Base-by-base conservation (phyloP, 371 early-diverging fungal genomes). In the Syncephalastrum sp. region DNA sequence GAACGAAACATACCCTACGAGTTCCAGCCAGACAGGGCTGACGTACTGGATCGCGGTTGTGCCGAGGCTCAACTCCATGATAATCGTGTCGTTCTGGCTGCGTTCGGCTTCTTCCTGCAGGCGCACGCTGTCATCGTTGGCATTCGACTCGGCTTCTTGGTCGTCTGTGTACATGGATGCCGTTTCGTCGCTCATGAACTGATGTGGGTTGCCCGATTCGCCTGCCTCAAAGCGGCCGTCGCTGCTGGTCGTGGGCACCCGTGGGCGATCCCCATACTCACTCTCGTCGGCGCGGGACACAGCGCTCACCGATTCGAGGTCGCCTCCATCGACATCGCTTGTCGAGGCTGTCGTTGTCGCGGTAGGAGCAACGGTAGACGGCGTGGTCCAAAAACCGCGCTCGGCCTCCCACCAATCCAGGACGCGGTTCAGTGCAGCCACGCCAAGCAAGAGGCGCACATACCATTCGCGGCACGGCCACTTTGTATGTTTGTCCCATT, bases 391-490 rank as follows among this genome's bases (percentile, higher is more conserved):
- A 41, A 75, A 75, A 5, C 65, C 77, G 7, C 79, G 68, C 43
- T 82, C 83, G 0, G 79, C 82, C 49, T 83, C 81, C 83, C 84
- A 83, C 83, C 83, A 85, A 57, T 83, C 81, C 19, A 85, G 65
- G 0, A 85, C 82, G 23, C 84, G 76, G 42, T 82, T 82, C 16
- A 82, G 56, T 0, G 82, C 85, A 5, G 83, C 84, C 44, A 82
- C 79, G 8, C 82, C 72, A 15, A 85, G 50, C 4, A 85, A 61
- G 0, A 83, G 71, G 25, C 77, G 65, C 2, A 83, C 79, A 61
- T 83, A 82, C 77, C 78, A 82, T 29, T 76, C 73, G 14, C 75
- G 68, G 23, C 83, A 82, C 1, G 84, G 86, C 82, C 86, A 84
- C 41, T 82, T 74, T 5, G 70, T 68, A 47, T 83, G 76, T 6